Percentiles rank a stretch among this genome's conserved stretches.
These are phyloP conservation scores for Saccharomycopsis sp. DNA, from an alignment of 805 yeast genomes.

Conservation along the genomic window DNA sequence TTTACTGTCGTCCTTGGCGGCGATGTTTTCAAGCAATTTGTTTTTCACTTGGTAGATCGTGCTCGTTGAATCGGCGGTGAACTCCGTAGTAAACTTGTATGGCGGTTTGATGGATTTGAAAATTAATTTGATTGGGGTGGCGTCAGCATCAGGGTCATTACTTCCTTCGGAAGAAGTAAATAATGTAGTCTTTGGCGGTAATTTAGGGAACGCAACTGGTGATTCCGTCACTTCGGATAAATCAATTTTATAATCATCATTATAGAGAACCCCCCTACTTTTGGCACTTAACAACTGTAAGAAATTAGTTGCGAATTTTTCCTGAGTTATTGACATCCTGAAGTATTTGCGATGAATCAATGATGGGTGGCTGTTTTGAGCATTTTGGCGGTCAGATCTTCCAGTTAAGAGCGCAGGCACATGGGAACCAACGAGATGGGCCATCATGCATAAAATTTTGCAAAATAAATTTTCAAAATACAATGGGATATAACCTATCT, in stretches of 20 bases:
- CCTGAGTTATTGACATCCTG: constrained; percentile 8
- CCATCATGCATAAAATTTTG: too few species aligned
- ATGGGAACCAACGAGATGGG: too few species aligned
- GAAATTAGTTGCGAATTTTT: constrained; percentile 11
- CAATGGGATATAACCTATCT: too few species aligned
- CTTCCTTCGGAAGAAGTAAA: not conserved
- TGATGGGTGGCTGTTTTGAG: too few species aligned
- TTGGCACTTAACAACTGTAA: constrained; percentile 18
- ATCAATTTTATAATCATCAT: constrained; percentile 13
- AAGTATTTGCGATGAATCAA: too few species aligned
- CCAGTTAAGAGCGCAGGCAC: too few species aligned
- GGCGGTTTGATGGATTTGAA: constrained; percentile 21
- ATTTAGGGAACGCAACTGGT: constrained; percentile 17
- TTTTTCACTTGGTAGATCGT: constrained; percentile 19
- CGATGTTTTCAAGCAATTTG: constrained; percentile 5
- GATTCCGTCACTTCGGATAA: constrained; percentile 2
- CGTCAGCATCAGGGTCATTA: not conserved
- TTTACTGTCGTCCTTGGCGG: constrained; percentile 4
- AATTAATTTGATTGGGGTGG: constrained; percentile 2
- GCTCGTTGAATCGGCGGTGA: constrained; percentile 2
- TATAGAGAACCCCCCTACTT: not conserved
- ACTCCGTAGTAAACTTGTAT: constrained; percentile 12
- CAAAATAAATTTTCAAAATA: too few species aligned
- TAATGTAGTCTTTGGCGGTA: constrained; percentile 7
- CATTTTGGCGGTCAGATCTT: too few species aligned